Evolutionary conservation across 768 basidiomycete species (phyloP).

Genomic region (Amanita molliuscula): DNA sequence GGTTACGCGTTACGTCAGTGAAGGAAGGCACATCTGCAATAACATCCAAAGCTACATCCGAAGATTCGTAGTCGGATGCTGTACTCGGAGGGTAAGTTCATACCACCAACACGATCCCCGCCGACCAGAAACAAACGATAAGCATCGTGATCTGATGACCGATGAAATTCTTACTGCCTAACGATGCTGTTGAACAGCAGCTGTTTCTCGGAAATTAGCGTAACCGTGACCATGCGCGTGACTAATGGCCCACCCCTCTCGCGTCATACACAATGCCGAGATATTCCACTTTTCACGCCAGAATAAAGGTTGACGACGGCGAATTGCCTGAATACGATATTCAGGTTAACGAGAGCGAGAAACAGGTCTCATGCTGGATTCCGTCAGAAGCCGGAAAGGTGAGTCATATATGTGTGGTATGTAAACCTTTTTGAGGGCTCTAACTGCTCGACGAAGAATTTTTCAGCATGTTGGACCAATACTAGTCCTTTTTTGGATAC

Average conservation of each 20-base stretch:
- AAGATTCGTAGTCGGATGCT: too few relatives aligned
- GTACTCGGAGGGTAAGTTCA: too few relatives aligned
- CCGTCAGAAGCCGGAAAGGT: slow-evolving; percentile 10
- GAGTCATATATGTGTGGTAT: neutral
- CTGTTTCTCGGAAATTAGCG: too few relatives aligned
- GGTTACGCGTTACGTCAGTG: too few relatives aligned
- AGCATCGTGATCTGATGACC: too few relatives aligned
- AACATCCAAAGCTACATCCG: too few relatives aligned
- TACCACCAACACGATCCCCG: too few relatives aligned
- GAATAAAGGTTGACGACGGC: neutral
- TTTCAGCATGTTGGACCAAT: neutral
- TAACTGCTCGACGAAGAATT: neutral
- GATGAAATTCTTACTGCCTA: too few relatives aligned
- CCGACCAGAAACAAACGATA: too few relatives aligned
- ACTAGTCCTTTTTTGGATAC: neutral
- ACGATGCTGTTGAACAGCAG: too few relatives aligned
- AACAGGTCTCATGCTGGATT: slow-evolving; percentile 10
- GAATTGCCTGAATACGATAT: slow-evolving; percentile 2
- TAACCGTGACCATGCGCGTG: too few relatives aligned
- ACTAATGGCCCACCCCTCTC: neutral
- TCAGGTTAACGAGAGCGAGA: slow-evolving; percentile 4
- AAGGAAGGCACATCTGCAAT: too few relatives aligned
- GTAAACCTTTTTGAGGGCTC: neutral
- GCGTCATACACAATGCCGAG: slow-evolving; percentile 1
- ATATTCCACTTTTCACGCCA: neutral